Evolutionary conservation across 352 stramenopile species (phyloP).

Genomic region (Hyaloperonospora arabidopsidis): DNA sequence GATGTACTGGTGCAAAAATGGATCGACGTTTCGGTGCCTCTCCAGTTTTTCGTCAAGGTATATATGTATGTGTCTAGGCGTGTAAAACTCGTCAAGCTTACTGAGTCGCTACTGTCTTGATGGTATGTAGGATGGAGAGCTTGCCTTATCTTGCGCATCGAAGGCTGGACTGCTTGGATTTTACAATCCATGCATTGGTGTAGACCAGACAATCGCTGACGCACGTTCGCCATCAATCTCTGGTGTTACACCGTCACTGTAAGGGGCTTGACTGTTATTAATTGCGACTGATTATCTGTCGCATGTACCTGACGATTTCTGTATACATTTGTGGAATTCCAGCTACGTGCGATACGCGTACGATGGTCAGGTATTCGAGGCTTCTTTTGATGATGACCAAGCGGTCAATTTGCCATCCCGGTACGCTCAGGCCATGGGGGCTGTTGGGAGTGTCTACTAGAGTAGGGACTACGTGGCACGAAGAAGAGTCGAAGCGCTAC

Average conservation of each 20-base stretch:
- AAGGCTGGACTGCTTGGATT: constrained; percentile 72
- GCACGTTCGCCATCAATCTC: constrained; percentile 11
- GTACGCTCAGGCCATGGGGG: constrained; percentile 63
- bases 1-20: constrained; percentile 41
- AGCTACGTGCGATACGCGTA: constrained; percentile 78
- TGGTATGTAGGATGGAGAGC: constrained; percentile 38
- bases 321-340: constrained; percentile 2
- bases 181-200: constrained; percentile 68
- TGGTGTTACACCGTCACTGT: constrained; percentile 48
- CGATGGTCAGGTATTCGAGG: constrained; percentile 67
- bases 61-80: background rate
- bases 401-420: constrained; percentile 62
- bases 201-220: constrained; percentile 38
- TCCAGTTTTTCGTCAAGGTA: constrained; percentile 79
- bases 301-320: background rate
- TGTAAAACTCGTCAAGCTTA: constrained; percentile 3
- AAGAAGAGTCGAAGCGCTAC: constrained; percentile 10
- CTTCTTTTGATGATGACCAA: constrained; percentile 71
- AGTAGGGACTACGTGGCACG: constrained; percentile 30
- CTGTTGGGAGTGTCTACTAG: constrained; percentile 58
- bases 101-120: constrained; percentile 1
- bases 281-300: background rate
- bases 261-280: constrained; percentile 16
- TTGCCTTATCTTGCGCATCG: constrained; percentile 44
- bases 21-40: constrained; percentile 70